Evolutionary conservation across 441 rosid genomes (phyloP).

Genomic region (Mallotus japonicus): DNA sequence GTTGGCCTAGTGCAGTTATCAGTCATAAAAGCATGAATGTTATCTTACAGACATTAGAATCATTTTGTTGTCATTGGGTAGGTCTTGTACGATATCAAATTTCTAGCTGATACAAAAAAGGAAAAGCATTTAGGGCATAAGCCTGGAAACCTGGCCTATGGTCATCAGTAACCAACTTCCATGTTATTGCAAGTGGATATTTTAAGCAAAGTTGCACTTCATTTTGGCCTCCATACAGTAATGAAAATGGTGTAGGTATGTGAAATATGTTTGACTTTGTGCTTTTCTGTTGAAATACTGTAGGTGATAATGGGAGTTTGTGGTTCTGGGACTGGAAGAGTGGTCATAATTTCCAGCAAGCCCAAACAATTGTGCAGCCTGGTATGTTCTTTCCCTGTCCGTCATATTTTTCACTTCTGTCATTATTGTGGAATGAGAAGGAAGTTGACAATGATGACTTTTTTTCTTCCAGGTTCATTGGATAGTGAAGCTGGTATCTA

Average conservation of each 20-base stretch:
- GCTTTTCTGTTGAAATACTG: constrained; percentile 1
- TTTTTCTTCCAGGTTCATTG: constrained; percentile 66
- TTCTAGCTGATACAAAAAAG: background rate
- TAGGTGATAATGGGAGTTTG: constrained; percentile 94
- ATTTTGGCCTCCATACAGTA: background rate
- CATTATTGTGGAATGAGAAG: background rate
- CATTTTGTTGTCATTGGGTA: background rate
- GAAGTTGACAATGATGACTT: background rate
- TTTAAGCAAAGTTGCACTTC: background rate
- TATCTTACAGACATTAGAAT: background rate
- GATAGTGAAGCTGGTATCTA: constrained; percentile 99
- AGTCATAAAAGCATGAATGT: background rate
- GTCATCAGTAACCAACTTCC: background rate
- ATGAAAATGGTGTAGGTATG: background rate
- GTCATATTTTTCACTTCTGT: background rate
- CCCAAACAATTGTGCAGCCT: constrained; percentile 93
- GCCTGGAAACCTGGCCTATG: background rate
- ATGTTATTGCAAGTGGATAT: background rate
- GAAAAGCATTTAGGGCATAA: background rate
- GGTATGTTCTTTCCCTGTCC: constrained; percentile 43
- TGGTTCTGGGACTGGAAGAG: constrained; percentile 99
- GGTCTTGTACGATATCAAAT: background rate
- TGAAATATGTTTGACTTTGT: background rate
- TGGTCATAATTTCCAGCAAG: constrained; percentile 94
- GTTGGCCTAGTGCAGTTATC: background rate